Evolutionary conservation across 148 eudicot genomes (phyloP), one percentile per base, ranked within the genome.

Genomic region (Cornus florida): DNA sequence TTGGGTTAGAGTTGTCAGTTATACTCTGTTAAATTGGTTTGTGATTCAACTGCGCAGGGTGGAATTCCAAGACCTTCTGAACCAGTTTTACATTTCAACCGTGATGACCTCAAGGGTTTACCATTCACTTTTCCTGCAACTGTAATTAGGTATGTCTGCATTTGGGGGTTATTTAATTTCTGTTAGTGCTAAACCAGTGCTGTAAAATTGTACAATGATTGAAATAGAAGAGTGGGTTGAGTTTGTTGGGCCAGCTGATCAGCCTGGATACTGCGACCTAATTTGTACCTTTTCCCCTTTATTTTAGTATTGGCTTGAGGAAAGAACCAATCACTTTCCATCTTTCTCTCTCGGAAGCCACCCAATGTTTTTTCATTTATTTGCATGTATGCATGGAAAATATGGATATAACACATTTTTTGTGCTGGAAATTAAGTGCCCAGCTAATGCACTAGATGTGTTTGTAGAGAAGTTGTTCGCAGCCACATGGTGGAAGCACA

Each of bases 401-500:
- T 66, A 22, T 68, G 38, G 4, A 35, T 10, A 33, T 19, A 46
- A 35, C 59, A 32, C 53, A 35, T 70, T 33, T 11, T 75, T n/a
- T 70, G 4, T 76, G 39, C 12, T 46, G 41, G 71, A 38, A 57
- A 43, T 69, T 33, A 75, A 65, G 71, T 64, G 77, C 48, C 74
- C 41, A n/a, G 69, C 38, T 70, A 57, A 83, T 68, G 35, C 73
- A 38, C n/a, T 76, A 35, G 28, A 43, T 87, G 59, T 79, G 50
- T 38, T 77, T 90, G 87, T 85, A 94, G 98, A 86, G 98, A 94
- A 87, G 85, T 91, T 88, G 98, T 94, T 69, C 86, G 83, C 69
- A 92, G 97, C 84, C 97, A 95, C 73, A 94, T 94, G 98, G 95
- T 92, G 82, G 97, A 94, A 88, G 98, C 94, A 62, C 98, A 94